Base-by-base conservation (phyloP, 768 basidiomycete species). In the Leccinum rimulosum region DNA sequence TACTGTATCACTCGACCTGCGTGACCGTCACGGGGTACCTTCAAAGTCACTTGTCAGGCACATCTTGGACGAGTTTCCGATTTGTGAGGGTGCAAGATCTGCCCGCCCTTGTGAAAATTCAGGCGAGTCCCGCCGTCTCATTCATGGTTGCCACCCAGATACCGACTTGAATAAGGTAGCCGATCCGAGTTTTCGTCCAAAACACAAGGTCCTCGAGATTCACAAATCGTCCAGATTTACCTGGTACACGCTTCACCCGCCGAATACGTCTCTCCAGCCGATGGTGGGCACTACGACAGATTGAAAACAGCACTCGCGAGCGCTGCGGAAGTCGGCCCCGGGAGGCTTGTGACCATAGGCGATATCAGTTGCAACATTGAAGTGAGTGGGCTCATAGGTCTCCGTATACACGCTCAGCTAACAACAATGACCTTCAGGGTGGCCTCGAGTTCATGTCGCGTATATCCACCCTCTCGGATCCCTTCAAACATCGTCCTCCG, bases 351-450 rank as follows among this genome's bases (percentile, higher is more conserved):
- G 22, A 22, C 22, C 22, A 22, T 22, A 22, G 22, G 22, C 22
- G 22, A 22, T 90, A 89, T 97, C 38, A 93, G 85, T 61, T 96
- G 94, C 68, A 94, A 97, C 68, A 78, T 93, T n/a, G 82, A 84
- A 68, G 90, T 87, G 55, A 19, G 77, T 61, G 14, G 11, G 22
- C 22, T 22, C 22, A 22, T 22, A 22, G 35, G 7, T 35, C 30
- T 11, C 30, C 12, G 3, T 4, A 22, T 5, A 10, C 5, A 53
- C 14, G 17, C 62, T 51, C 35, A 15, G 35, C 15, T 55, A 22
- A 22, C 22, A 15, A 36, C 45, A 12, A 31, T 22, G 22, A 22
- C 22, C 22, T 22, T 22, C 22, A 91, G 85, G 95, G 95, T 38
- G 92, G 91, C 15, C 81, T 97, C 22, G 22, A 22, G 22, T 22